Evolutionary conservation across 2,329 filamentous ascomycete species (phyloP), one percentile per base, ranked within the genome.

Genomic region (Ophiostoma angusticollis): DNA sequence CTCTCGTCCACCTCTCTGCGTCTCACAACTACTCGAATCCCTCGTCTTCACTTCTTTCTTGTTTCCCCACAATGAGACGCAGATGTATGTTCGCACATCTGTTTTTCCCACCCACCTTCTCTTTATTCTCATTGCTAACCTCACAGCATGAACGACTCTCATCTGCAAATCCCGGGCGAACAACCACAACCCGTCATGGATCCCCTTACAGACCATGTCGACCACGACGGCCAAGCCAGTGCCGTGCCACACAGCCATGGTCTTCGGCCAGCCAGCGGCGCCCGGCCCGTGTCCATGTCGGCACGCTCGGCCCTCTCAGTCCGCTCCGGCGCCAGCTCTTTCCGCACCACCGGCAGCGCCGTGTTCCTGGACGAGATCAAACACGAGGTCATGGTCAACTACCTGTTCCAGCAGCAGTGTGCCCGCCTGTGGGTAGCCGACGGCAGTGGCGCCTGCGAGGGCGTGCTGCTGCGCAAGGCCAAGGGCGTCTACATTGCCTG

Each of bases 361-460:
- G 58, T 68, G 41, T 68, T 79, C 43, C 57, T 81, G 9, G 78
- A 83, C 43, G 79, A 83, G 45, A 80, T 84, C 58, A 83, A 80
- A 58, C 78, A 84, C 52, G 81, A 86, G 57, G 78, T 86, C 44
- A 86, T 86, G 80, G 80, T 83, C 44, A 85, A 83, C 59, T 84
- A 84, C 55, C 64, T 87, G 19, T 84, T 84, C 58, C 81, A 86
- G 56, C 80, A 86, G 54, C 80, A 85, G 59, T 84, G 79, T 52
- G 71, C 73, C 11, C 72, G 75, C 45, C 67, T 84, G 24, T 86
- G 82, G 82, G 75, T 85, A 16, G 74, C 73, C 23, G 78, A 84
- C 49, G 73, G 70, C 25, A 76, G 68, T 35, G 78, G 78, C 11
- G 72, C 79, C 47, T 58, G 75, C 6, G 81, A 86, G 55, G 83